Base-by-base conservation (phyloP, 108 stramenopile genomes). In the Poteriospumella lacustris region DNA sequence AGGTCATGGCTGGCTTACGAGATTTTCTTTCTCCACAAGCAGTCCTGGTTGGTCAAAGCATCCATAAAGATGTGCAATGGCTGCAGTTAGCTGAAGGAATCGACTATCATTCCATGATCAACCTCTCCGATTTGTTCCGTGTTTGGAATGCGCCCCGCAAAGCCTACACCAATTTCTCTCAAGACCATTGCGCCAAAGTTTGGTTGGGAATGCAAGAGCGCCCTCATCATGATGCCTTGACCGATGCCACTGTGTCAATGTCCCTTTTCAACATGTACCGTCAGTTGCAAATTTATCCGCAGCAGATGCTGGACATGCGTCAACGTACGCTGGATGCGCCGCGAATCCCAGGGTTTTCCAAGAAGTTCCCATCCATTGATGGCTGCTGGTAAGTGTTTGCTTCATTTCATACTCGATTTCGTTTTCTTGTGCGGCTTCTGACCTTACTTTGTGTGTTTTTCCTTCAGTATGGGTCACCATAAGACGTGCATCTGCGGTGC, bases 1-100 rank as follows among this genome's bases (percentile, higher is more conserved):
- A 73, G 5, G 70, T 34, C 12, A 15, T 73, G 26, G 70, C 70
- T 52, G n/a, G 5, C 19, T 26, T 73, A 5, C 5, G 70, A 42
- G 3, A 24, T 26, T 42, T 42, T 73, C 33, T 73, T 12, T 44
- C 44, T 26, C 70, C 70, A 3, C 26, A 5, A 5, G 70, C 47
- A 9, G 36, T 73, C 31, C 31, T 73, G 36, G 70, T 73, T 15
- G 70, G 70, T 29, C 70, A 73, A 31, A 73, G 47, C 31, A 73
- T 73, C 31, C 3, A 12, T 3, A 73, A 73, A 73, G 70, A 73
- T 73, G 70, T 73, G 5, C 70, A 73, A 33, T 73, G 70, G 70
- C 70, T 73, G 9, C 44, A 56, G 42, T 56, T 73, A 56, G 44
- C 43, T 26, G 12, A 38, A 34, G 70, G 70, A 5, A 31, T 73